Percentiles rank a stretch among this genome's conserved stretches.
phyloP scores from a whole-genome alignment of 2,329 filamentous ascomycete species.

The Aspergillus jensenii region DNA sequence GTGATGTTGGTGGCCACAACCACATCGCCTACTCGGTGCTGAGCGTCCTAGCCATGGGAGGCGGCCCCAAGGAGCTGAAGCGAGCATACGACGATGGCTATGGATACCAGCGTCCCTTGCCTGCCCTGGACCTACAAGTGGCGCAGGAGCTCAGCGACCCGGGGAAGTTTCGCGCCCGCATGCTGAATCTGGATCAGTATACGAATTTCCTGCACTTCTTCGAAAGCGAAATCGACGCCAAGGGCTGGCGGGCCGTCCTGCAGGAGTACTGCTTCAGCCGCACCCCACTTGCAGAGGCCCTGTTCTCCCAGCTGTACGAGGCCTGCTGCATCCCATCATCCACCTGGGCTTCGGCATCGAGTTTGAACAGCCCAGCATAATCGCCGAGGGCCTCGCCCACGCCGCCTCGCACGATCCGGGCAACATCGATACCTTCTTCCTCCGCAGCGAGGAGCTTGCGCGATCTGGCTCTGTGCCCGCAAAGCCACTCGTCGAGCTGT shows the following conservation, averaged over 20 bases:
- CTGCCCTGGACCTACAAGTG: neutral
- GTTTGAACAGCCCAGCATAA: conserved; percentile 75
- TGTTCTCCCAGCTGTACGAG: conserved; percentile 65
- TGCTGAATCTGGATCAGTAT: neutral
- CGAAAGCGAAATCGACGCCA: conserved; percentile 66
- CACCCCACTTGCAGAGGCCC: conserved; percentile 56
- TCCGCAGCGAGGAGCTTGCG: too few relatives aligned
- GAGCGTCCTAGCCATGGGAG: neutral
- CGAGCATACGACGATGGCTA: neutral
- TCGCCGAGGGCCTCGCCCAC: conserved; percentile 78
- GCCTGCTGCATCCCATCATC: conserved; percentile 78
- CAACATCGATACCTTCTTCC: too few relatives aligned
- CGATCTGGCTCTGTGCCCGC: too few relatives aligned
- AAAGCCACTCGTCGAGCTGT: too few relatives aligned
- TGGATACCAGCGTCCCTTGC: neutral
- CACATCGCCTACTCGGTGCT: neutral
- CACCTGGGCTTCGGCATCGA: conserved; percentile 84
- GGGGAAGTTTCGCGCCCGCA: neutral
- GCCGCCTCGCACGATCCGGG: conserved; percentile 62
- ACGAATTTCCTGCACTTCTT: conserved; percentile 74
- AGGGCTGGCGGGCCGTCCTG: conserved; percentile 63
- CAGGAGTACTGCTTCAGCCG: conserved; percentile 67
- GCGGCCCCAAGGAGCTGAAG: neutral
- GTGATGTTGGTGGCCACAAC: neutral
- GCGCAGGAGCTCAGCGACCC: neutral